Evolutionary conservation across 305 asterid species (phyloP).

Genomic region (Fraxinus velutina): DNA sequence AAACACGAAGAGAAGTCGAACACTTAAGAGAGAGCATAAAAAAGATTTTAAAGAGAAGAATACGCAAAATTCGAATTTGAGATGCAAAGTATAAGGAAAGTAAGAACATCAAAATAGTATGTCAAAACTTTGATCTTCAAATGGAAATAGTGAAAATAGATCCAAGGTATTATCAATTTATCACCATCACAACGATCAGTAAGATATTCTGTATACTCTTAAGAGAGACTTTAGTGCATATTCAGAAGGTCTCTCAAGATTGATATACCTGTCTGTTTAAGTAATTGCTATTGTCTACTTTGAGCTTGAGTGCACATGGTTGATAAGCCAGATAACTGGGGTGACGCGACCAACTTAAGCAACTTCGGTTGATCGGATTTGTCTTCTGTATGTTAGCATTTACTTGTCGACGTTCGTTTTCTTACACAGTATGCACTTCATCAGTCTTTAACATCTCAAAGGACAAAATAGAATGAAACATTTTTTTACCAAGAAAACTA

Average conservation of each 20-base stretch:
- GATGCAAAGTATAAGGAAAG: not conserved
- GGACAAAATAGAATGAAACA: not conserved
- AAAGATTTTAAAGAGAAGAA: not conserved
- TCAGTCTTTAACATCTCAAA: not conserved
- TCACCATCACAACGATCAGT: not conserved
- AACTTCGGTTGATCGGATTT: no score
- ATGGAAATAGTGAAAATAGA: not conserved
- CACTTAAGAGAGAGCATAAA: not conserved
- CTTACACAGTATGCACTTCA: not conserved
- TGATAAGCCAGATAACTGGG: no score
- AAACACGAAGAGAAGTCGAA: not conserved
- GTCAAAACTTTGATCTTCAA: not conserved
- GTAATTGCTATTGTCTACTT: no score
- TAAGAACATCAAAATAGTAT: not conserved
- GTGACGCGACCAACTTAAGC: no score
- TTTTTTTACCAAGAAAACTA: not conserved
- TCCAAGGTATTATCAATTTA: not conserved
- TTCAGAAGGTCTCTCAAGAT: not conserved
- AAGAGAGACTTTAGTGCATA: not conserved
- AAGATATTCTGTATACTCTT: not conserved
- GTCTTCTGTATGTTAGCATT: no score
- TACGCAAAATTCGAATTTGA: not conserved
- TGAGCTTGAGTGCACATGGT: not conserved
- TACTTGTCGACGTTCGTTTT: not conserved
- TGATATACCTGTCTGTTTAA: no score